Base-by-base conservation (phyloP, 1,284 basidiomycete genomes). In the Pseudozyma sp. region DNA sequence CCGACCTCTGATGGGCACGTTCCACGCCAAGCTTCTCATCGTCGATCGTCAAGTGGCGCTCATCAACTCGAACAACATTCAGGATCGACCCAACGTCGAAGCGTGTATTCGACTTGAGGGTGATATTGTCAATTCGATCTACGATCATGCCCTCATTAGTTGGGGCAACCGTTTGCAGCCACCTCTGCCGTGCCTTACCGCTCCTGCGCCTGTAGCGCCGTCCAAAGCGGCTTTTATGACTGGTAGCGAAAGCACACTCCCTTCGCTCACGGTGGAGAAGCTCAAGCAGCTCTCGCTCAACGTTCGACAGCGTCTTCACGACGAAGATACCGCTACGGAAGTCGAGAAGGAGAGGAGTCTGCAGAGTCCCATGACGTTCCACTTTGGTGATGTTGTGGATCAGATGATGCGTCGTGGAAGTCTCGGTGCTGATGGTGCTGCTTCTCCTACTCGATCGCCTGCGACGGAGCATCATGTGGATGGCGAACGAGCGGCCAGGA, bases 11-110 rank as follows among this genome's bases (percentile, higher is more conserved):
- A 77, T 83, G 52, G 91, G 91, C 36, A 93, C 91, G 0, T 93
- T 93, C 85, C 92, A 93, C 78, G 89, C 90, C 48, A 92, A 93
- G 83, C 92, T 91, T 70, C 87, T 92, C 81, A 87, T 92, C 58
- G 89, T 93, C 10, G 92, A 93, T 79, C 88, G 92, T 16, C 90
- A 89, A 74, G 87, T 92, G 35, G 92, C 90, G 0, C 86, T 92
- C 59, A 86, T 93, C 73, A 91, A 91, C 84, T 89, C 88, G 61
- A 92, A 92, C 85, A 92, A 92, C 70, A 91, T 92, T 55, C 92
- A 92, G 83, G 85, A 86, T 63, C 83, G 85, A 3, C 85, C 85
- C 44, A 86, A 86, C 54, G 61, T 86, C 39, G 85, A 86, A 84
- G 86, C 81, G 5, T 83, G 81, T 54, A 51, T 71, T 40, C 69